Evolutionary conservation across 805 yeast genomes (phyloP), one percentile per base, ranked within the genome.

Genomic region (Candida tibetensis): DNA sequence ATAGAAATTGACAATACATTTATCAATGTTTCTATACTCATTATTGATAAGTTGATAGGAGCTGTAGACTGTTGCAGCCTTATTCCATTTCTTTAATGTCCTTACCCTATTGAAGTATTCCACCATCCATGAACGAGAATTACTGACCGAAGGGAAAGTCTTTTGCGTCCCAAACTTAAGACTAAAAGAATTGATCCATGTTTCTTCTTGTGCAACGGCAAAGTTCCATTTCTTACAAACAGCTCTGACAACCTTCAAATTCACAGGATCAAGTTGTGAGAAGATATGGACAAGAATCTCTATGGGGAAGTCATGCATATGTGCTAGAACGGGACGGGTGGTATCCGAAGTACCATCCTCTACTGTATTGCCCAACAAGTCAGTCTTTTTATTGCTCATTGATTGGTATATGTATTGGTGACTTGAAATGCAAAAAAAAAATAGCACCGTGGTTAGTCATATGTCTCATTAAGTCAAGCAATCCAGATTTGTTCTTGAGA

Each of bases 161-260:
- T 49, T 60, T 4, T 47, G 45, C 3, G 64, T 59, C 1, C 66
- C 65, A 44, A 72, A 72, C 33, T 62, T 58, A 23, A 55, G 45
- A 22, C 53, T 52, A 46, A 76, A 76, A 5, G 76, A 66, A 27
- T 60, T 63, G 43, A 58, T 56, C 82, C 82, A 77, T 17, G 75
- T 68, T 8, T 60, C 54, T 39, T 66, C 64, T 47, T 75, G 76
- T 37, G 62, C 60, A 2, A 74, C 62, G 2, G 72, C 65, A 28
- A 44, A 44, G 42, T 68, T 58, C 82, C 82, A 77, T 31, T 59
- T 48, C 35, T 57, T 63, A 45, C 81, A 76, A 5, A 77, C 82
- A 15, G 62, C 44, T 5, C 75, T 60, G 5, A 70, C 48, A 14
- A 48, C 53, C 35, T 58, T 58, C 32, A 77, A 55, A 19, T 76